A percentile compares a stretch with the other conserved stretches of the same genome.
Evolutionary conservation across 495 filamentous ascomycete species (phyloP).

Genomic region (Hyaloscypha hepaticicola): DNA sequence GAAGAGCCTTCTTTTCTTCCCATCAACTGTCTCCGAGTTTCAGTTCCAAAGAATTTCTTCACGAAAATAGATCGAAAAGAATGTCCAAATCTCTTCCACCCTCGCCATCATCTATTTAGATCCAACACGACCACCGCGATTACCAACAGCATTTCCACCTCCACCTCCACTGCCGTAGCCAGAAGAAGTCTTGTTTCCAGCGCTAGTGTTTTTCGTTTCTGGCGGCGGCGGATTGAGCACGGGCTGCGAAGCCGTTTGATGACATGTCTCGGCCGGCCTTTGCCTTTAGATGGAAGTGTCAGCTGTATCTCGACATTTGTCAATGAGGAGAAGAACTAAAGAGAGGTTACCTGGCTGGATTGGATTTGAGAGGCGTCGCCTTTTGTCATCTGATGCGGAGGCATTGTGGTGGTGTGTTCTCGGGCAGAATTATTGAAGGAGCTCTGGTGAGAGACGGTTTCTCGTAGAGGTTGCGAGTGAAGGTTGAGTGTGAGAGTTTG

Average conservation of each 20-base stretch:
- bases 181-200: neutral
- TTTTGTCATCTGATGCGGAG: slow-evolving; percentile 1
- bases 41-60: too few relatives aligned
- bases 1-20: too few relatives aligned
- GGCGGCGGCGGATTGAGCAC: slow-evolving; percentile 10
- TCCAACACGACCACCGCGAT: neutral
- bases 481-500: too few relatives aligned
- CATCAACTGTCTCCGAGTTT: too few relatives aligned
- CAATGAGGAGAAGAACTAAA: neutral
- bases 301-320: neutral
- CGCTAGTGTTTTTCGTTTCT: neutral
- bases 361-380: slow-evolving; percentile 11
- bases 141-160: neutral
- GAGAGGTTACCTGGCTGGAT: neutral
- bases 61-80: too few relatives aligned
- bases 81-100: neutral
- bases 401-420: neutral
- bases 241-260: slow-evolving; percentile 1
- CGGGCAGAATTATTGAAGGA: neutral
- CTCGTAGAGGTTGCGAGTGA: too few relatives aligned
- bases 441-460: neutral
- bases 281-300: neutral
- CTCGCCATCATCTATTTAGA: neutral
- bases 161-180: slow-evolving; percentile 2
- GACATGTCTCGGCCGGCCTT: neutral